Conservation (phyloP, 2,329 filamentous ascomycete genomes). For the Fusarium virguliforme region DNA sequence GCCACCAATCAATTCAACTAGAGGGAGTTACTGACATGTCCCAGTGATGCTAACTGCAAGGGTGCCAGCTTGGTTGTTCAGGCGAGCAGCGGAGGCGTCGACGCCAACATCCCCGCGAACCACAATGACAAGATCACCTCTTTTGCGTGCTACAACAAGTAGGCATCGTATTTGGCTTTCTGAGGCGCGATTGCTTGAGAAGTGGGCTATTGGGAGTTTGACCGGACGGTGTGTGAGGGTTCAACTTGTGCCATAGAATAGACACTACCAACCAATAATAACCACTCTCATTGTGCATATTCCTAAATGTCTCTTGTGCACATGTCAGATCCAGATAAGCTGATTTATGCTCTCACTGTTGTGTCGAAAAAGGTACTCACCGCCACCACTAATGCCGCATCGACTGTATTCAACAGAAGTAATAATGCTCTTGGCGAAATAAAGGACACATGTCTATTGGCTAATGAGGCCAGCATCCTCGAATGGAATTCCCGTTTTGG, state of each 20-base stretch:
- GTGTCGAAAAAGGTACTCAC: not conserved
- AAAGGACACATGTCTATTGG: not conserved
- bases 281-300: not conserved
- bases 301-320: not conserved
- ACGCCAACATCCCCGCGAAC: slow-evolving; percentile 14
- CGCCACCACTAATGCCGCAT: not conserved
- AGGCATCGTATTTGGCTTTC: not conserved
- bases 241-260: not conserved
- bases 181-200: not conserved
- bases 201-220: not conserved
- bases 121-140: slow-evolving; percentile 30
- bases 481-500: not conserved
- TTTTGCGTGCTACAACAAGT: slow-evolving; percentile 17
- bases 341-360: not conserved
- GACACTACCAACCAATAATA: not conserved
- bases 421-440: too few relatives aligned
- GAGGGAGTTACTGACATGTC: not conserved
- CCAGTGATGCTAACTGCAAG: slow-evolving; percentile 20
- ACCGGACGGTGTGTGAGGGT: not conserved
- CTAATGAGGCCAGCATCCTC: not conserved
- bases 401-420: too few relatives aligned
- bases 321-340: not conserved
- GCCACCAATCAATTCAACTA: fast-evolving
- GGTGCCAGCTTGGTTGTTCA: slow-evolving; percentile 16
- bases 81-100: not conserved